Percentiles rank a stretch among this genome's conserved stretches.
Conservation (phyloP, 1,284 basidiomycete species). For the Ganoderma leucocontextum region DNA sequence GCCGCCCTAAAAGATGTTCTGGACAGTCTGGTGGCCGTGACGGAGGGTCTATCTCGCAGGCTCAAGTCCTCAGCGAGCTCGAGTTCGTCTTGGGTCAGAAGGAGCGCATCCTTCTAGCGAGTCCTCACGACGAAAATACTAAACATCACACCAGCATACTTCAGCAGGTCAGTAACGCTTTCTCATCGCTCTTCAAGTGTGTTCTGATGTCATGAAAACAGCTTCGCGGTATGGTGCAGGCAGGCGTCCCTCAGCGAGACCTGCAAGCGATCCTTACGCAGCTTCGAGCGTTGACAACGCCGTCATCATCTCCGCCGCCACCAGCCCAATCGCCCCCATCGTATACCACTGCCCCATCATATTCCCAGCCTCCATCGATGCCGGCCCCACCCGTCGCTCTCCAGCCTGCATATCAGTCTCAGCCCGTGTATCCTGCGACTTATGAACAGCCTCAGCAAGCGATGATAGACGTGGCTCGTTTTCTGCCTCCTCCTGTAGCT, state of each 20-base stretch:
- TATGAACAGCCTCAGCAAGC: conserved; percentile 40
- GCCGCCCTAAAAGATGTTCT: conserved; percentile 23
- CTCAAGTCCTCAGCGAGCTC: conserved; percentile 82
- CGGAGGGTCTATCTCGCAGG: conserved; percentile 59
- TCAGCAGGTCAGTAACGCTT: conserved; percentile 65
- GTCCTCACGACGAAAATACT: conserved; percentile 69
- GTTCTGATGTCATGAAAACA: conserved; percentile 43
- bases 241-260: conserved; percentile 83
- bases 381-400: conserved; percentile 8
- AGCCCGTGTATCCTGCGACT: conserved; percentile 36
- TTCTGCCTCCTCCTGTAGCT: conserved; percentile 30
- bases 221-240: conserved; percentile 81
- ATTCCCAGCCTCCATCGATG: conserved; percentile 34
- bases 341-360: conserved; percentile 35
- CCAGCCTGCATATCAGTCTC: conserved; percentile 43
- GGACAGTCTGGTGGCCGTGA: conserved; percentile 33
- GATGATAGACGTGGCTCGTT: conserved; percentile 35
- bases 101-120: conserved; percentile 69
- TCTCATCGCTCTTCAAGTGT: conserved; percentile 11
- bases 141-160: conserved; percentile 76
- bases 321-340: conserved; percentile 23
- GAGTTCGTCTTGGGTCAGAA: conserved; percentile 82
- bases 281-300: conserved; percentile 71
- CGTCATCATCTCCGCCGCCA: conserved; percentile 43
- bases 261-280: conserved; percentile 83